A percentile compares a stretch with the other conserved stretches of the same genome.
Evolutionary conservation across 1,284 basidiomycete genomes (phyloP).

Genomic region (Ceraceosorus guamensis): DNA sequence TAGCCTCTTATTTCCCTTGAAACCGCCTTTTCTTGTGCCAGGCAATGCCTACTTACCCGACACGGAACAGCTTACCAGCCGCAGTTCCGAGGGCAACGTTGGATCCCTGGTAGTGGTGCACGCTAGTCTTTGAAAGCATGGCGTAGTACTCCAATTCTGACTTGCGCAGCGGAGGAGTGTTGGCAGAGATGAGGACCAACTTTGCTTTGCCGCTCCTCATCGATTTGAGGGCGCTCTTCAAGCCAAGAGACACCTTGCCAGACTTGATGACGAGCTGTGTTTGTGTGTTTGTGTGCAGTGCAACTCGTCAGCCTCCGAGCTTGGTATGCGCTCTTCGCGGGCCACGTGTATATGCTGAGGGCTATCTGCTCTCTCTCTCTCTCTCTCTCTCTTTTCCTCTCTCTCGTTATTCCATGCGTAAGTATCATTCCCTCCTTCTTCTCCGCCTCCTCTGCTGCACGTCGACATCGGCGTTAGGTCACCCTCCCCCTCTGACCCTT

Average conservation of each 20-base stretch:
- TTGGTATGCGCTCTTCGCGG: too few relatives aligned
- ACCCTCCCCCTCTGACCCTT: too few relatives aligned
- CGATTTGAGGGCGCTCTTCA: conserved; percentile 80
- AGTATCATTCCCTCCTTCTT: too few relatives aligned
- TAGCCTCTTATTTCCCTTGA: background rate
- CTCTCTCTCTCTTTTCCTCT: too few relatives aligned
- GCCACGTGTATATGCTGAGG: too few relatives aligned
- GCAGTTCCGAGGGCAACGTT: conserved; percentile 98
- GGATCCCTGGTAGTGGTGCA: conserved; percentile 87
- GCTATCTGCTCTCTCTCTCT: too few relatives aligned
- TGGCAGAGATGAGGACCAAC: conserved; percentile 96
- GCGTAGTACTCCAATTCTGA: conserved; percentile 99
- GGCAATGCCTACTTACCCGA: conserved; percentile 63
- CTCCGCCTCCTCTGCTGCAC: too few relatives aligned
- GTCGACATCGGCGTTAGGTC: too few relatives aligned
- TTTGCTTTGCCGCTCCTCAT: conserved; percentile 99
- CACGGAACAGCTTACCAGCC: conserved; percentile 98
- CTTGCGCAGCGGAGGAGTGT: conserved; percentile 97
- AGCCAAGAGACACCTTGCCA: conserved; percentile 46
- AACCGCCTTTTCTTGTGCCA: background rate
- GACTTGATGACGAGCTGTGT: conserved; percentile 90
- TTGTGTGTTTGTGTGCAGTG: too few relatives aligned
- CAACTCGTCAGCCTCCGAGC: too few relatives aligned
- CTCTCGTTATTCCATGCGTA: too few relatives aligned
- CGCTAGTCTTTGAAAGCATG: conserved; percentile 90